Base-by-base conservation (phyloP, 352 stramenopile genomes). In the Phytophthora macrochlamydospora region DNA sequence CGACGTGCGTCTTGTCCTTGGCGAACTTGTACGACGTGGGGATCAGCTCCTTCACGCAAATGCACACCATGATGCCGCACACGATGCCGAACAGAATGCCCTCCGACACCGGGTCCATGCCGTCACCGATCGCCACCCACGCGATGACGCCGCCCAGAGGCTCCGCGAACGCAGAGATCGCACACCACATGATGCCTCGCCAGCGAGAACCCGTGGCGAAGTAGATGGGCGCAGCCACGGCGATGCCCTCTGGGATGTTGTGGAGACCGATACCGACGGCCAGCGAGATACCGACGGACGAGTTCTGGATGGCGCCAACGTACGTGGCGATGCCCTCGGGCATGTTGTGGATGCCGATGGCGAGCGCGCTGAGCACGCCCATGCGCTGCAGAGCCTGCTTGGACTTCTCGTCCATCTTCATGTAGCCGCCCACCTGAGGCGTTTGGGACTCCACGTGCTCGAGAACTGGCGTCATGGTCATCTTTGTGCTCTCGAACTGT, bases 21-120 rank as follows among this genome's bases (percentile, higher is more conserved):
- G 92, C 89, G 54, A 97, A 96, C 58, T 82, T 78, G 79, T 93
- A 83, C 13, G 90, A n/a, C 43, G 43, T 49, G 7, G 43, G 43
- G 43, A 49, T 49, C 43, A 49, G 43, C 43, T 49, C 43, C 43
- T 49, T 49, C 43, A 49, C 43, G 43, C 43, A 49, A 28, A 49
- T 49, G 43, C 43, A 49, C 43, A 49, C 43, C 43, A 49, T 49
- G 43, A 49, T 49, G 14, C 43, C 43, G 29, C 43, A 49, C 43
- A 49, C 43, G 14, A 49, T 18, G 24, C 43, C 43, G 43, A 49
- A 49, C 43, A 49, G 43, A n/a, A 49, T 49, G 43, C 43, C 43
- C 43, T 49, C 43, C 11, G 43, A 49, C 6, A 49, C 43, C 7
- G 43, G 43, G 43, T 49, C 43, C 43, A 49, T 49, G 29, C 43